A percentile compares a stretch with the other conserved stretches of the same genome.
phyloP scores from a whole-genome alignment of 148 eudicot genomes.

The Persicaria tinctoria region DNA sequence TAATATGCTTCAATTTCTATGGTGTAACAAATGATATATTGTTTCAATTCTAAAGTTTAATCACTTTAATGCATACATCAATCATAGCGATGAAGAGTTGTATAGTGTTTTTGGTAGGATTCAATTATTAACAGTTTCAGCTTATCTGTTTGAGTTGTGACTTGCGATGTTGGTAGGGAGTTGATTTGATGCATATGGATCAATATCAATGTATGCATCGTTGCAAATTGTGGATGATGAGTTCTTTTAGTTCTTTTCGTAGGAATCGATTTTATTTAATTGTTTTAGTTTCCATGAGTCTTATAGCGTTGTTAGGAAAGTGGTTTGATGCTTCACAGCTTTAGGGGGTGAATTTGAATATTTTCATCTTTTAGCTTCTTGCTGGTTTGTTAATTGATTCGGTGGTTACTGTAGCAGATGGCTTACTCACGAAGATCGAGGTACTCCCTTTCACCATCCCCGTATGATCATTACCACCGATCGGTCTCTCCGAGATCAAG shows the following conservation, averaged over 20 bases:
- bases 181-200: neutral
- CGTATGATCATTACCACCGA: constrained; percentile 31
- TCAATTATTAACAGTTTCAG: neutral
- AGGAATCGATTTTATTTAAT: neutral
- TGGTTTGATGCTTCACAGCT: neutral
- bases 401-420: constrained; percentile 39
- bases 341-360: neutral
- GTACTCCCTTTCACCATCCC: constrained; percentile 62
- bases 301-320: neutral
- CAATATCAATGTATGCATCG: neutral
- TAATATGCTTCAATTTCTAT: no score
- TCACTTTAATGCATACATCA: neutral
- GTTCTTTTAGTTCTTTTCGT: neutral
- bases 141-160: neutral
- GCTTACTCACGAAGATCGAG: constrained; percentile 66
- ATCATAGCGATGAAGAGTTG: neutral
- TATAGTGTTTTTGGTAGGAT: neutral
- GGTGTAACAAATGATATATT: neutral
- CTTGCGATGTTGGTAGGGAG: neutral
- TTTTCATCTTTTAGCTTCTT: neutral
- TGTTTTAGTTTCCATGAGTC: neutral
- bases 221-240: neutral
- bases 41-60: neutral
- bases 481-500: constrained; percentile 45
- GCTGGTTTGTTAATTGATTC: neutral